Evolutionary conservation across 192 early-diverging fungal species (phyloP), one percentile per base, ranked within the genome.

Genomic region (Coemansia sp.): DNA sequence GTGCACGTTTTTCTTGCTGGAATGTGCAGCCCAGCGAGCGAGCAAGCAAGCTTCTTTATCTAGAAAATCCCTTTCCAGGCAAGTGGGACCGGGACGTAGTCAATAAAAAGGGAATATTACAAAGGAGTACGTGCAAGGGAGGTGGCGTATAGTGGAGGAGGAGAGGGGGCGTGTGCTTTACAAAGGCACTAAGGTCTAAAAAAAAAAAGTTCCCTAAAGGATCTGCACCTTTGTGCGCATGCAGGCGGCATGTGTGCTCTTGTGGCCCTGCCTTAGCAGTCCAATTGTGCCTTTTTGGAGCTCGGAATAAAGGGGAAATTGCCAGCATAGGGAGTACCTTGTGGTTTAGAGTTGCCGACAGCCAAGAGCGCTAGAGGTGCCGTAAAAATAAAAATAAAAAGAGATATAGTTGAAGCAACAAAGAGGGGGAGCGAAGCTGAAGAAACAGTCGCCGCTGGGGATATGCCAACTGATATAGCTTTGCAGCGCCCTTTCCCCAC

Each of bases 391-490:
- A 23, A 23, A 23, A 50, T 9, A 23, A 11, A 50, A 50, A 11
- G 46, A 49, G n/a, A 21, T 8, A 1, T 5, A 23, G 52, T 55
- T 55, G 52, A 11, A 55, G 26, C 26, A 17, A 30, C 52, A 26
- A 16, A 19, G n/a, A 49, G 17, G 43, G 23, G 21, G 49, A 55
- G 52, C 26, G 28, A 26, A 28, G 26, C 21, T 30, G 26, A 14
- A 3, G 52, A 55, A 55, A 55, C 11, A 9, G 52, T 14, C 52
- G 52, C n/a, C 11, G 8, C 11, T 26, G 52, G 52, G 52, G 52
- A 55, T 55, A 55, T 14, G 52, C 52, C 52, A 16, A 30, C 28
- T 55, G 52, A 55, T 55, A 30, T 55, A 55, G 52, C 52, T 55
- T 55, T 55, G 52, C 10, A 14, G 26, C 52, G 26, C 13, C 52